Conservation (phyloP, 2,329 filamentous ascomycete genomes). For the Fusarium chuoi region DNA sequence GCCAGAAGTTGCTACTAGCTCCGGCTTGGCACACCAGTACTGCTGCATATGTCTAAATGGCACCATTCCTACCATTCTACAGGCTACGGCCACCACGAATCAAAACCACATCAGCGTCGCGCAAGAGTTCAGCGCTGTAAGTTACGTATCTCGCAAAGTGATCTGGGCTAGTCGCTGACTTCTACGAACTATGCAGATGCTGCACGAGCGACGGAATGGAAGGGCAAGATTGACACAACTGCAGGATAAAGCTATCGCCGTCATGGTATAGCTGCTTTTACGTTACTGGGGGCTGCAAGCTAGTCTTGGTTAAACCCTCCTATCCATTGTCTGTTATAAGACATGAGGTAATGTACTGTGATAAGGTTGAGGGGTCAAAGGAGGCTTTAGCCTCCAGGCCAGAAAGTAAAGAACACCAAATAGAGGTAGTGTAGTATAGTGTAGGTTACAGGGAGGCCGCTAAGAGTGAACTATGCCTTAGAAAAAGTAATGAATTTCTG, state of each 20-base stretch:
- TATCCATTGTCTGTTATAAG: background rate
- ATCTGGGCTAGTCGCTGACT: background rate
- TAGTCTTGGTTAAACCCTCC: background rate
- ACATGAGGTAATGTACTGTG: background rate
- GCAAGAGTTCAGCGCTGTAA: background rate
- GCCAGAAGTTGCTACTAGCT: background rate
- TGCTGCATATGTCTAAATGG: background rate
- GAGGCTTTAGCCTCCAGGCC: too few relatives aligned
- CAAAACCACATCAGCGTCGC: background rate
- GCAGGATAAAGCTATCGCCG: background rate
- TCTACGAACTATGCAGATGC: background rate
- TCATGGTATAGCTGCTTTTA: background rate
- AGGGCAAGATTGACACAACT: background rate
- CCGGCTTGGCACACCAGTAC: fast-evolving
- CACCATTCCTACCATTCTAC: background rate
- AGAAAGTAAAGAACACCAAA: too few relatives aligned
- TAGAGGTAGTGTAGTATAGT: background rate
- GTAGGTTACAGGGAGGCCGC: background rate
- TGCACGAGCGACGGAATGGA: background rate
- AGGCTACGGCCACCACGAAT: background rate
- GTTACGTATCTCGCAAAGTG: background rate
- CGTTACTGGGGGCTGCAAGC: background rate
- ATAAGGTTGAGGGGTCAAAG: too few relatives aligned
- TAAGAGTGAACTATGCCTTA: background rate
- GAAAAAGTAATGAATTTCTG: background rate